Evolutionary conservation across 169 alveolate species (phyloP).

Genomic region (Babesia ovis): DNA sequence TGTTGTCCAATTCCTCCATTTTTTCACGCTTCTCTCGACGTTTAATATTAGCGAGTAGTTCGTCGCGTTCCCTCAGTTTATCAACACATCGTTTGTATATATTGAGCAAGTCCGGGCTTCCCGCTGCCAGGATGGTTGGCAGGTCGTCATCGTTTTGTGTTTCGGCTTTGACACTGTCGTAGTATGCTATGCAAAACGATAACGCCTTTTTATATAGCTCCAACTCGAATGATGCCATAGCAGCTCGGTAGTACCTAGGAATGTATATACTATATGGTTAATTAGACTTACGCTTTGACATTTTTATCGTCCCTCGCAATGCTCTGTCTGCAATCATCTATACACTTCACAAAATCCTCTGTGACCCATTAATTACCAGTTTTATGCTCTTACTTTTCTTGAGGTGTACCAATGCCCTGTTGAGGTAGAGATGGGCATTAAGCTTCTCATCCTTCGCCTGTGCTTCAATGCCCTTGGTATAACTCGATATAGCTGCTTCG

Average conservation of each 20-base stretch:
- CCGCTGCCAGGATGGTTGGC: conserved; percentile 5
- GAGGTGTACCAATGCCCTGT: conserved; percentile 64
- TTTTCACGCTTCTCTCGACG: neutral
- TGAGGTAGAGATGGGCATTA: conserved; percentile 56
- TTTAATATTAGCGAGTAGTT: neutral
- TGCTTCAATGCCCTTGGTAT: conserved; percentile 67
- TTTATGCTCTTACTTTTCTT: conserved; percentile 13
- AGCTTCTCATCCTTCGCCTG: conserved; percentile 43
- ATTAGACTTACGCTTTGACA: conserved; percentile 53
- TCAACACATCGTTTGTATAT: conserved; percentile 18
- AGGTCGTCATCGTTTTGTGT: neutral
- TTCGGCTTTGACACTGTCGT: conserved; percentile 6
- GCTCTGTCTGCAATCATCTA: conserved; percentile 57
- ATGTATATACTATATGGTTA: neutral
- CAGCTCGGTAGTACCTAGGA: conserved; percentile 64
- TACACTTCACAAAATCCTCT: conserved; percentile 63
- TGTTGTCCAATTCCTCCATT: conserved; percentile 3
- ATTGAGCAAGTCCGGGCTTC: conserved; percentile 23
- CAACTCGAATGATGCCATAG: conserved; percentile 57
- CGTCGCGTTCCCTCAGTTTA: conserved; percentile 20
- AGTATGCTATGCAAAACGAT: conserved; percentile 55
- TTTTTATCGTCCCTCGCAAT: conserved; percentile 35
- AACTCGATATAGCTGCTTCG: conserved; percentile 69
- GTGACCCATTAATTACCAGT: neutral
- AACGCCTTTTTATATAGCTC: conserved; percentile 62